Percentiles rank a stretch among this genome's conserved stretches.
Evolutionary conservation across 2,329 filamentous ascomycete genomes (phyloP).

Genomic region (Xylariaceae sp.): DNA sequence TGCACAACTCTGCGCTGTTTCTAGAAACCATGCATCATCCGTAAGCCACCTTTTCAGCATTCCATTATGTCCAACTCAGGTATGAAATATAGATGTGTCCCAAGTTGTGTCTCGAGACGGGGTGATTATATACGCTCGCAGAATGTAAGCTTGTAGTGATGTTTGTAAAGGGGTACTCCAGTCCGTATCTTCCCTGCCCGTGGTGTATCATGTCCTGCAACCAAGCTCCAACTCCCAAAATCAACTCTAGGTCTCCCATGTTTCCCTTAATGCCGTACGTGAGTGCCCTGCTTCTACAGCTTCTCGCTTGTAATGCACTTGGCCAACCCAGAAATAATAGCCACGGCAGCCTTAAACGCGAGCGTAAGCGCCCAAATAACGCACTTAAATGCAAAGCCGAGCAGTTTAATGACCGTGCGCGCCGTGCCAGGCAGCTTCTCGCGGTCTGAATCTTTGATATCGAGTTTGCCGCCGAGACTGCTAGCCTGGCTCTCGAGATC

Average conservation of each 20-base stretch:
- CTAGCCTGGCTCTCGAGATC: constrained; percentile 68
- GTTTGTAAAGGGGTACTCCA: neutral
- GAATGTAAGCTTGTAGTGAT: neutral
- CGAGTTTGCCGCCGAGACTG: constrained; percentile 51
- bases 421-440: constrained; percentile 58
- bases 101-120: constrained; percentile 4
- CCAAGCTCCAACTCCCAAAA: neutral
- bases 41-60: neutral
- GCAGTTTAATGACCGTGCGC: constrained; percentile 56
- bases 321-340: constrained; percentile 57
- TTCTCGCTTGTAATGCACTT: constrained; percentile 55
- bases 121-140: neutral
- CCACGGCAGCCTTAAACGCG: constrained; percentile 58
- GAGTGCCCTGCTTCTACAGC: constrained; percentile 33
- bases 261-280: neutral
- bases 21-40: constrained; percentile 19
- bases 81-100: constrained; percentile 10
- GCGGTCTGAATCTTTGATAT: constrained; percentile 46
- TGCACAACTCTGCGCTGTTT: constrained; percentile 12
- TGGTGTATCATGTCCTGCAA: constrained; percentile 2
- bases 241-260: neutral
- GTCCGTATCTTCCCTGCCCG: neutral
- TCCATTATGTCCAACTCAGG: constrained; percentile 18
- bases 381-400: constrained; percentile 61
- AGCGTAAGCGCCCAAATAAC: constrained; percentile 64